Conservation (phyloP, 768 basidiomycete species). For the Amanita pallidorosea region DNA sequence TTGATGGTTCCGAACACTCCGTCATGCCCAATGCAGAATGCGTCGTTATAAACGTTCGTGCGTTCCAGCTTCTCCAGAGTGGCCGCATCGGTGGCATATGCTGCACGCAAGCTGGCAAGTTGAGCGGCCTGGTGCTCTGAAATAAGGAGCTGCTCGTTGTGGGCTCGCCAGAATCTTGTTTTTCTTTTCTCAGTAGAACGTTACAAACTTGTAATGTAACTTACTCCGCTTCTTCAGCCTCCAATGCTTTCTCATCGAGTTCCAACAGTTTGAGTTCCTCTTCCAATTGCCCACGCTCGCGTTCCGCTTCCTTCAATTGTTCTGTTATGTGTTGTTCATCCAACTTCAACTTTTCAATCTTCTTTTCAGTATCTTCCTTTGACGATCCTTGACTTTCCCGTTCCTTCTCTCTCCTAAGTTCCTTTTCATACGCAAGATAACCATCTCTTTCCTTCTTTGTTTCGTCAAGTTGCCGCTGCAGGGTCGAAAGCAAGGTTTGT, state of each 20-base stretch:
- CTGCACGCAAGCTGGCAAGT: constrained; percentile 61
- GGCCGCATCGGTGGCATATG: constrained; percentile 67
- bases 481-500: constrained; percentile 60
- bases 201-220: constrained; percentile 16
- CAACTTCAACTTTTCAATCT: constrained; percentile 58
- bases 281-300: constrained; percentile 66
- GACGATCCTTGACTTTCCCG: constrained; percentile 50
- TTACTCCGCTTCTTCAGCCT: constrained; percentile 75
- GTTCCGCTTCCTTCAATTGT: constrained; percentile 66
- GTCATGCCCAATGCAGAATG: constrained; percentile 92
- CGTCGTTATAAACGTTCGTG: constrained; percentile 93
- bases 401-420: constrained; percentile 74
- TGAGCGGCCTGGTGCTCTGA: constrained; percentile 60
- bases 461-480: constrained; percentile 80
- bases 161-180: constrained; percentile 68
- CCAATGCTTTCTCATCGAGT: constrained; percentile 66
- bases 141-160: constrained; percentile 62
- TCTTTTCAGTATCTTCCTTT: constrained; percentile 58
- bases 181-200: constrained; percentile 6
- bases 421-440: constrained; percentile 87
- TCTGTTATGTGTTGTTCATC: constrained; percentile 64
- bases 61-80: constrained; percentile 78
- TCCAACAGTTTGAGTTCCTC: constrained; percentile 63
- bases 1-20: constrained; percentile 98
- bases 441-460: constrained; percentile 87